Percentiles rank a stretch among this genome's conserved stretches.
Conservation (phyloP, 1,284 basidiomycete species). For the Pterulicium gracile region DNA sequence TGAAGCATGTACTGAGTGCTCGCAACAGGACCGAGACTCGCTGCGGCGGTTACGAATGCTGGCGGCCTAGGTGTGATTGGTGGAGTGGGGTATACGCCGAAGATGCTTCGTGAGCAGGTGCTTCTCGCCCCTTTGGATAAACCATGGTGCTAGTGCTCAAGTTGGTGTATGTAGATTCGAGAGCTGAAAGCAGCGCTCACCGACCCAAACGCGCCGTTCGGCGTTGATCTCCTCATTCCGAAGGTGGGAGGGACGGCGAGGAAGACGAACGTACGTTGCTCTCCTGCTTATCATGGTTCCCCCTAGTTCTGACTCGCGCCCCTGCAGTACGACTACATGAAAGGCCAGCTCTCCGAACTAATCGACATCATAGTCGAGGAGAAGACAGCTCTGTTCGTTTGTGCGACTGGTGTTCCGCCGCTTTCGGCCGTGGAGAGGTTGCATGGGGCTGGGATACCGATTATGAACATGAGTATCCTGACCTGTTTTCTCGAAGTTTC, state of each 20-base stretch:
- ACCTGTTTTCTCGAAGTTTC: too few species aligned
- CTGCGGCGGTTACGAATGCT: constrained; percentile 76
- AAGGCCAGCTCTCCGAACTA: constrained; percentile 45
- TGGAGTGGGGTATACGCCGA: too few species aligned
- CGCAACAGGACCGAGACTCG: constrained; percentile 22
- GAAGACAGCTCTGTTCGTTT: constrained; percentile 54
- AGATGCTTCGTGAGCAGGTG: constrained; percentile 14
- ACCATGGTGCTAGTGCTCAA: constrained; percentile 58
- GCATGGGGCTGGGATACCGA: constrained; percentile 48
- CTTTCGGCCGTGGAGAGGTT: constrained; percentile 49
- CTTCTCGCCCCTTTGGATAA: constrained; percentile 27
- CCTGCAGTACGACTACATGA: constrained; percentile 43
- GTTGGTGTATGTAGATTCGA: constrained; percentile 60
- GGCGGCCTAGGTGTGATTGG: not conserved
- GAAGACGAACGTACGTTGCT: constrained; percentile 45
- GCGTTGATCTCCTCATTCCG: too few species aligned
- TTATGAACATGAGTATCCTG: too few species aligned
- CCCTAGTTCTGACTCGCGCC: not conserved
- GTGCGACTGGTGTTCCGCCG: constrained; percentile 57
- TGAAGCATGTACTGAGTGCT: too few species aligned
- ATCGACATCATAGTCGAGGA: constrained; percentile 63
- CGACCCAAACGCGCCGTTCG: too few species aligned
- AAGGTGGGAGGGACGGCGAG: constrained; percentile 47
- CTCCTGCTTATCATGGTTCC: not conserved
- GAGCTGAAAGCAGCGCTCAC: too few species aligned